Conservation (phyloP, 2,329 filamentous ascomycete genomes). For the Stromatinia cepivora region DNA sequence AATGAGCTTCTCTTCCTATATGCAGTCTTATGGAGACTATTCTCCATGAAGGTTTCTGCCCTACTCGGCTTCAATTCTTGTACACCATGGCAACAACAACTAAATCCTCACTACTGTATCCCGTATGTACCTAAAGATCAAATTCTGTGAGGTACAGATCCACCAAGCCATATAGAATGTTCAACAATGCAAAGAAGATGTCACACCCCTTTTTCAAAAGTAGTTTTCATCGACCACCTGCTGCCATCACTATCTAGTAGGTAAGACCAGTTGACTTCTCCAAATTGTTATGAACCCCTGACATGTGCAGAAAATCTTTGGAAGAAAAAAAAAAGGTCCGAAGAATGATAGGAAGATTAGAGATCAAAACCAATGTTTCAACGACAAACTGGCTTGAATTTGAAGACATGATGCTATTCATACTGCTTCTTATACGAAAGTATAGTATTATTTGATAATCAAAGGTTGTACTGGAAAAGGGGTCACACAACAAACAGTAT, state of each 20-base stretch:
- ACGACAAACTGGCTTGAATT: background rate
- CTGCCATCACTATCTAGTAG: background rate
- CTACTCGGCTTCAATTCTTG: constrained; percentile 18
- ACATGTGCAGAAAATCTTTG: background rate
- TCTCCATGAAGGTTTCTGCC: constrained; percentile 13
- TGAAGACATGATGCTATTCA: background rate
- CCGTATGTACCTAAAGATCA: background rate
- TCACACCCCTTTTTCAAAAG: constrained; percentile 8
- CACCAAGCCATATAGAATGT: constrained; percentile 7
- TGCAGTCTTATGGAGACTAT: constrained; percentile 19
- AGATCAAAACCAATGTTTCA: constrained; percentile 7
- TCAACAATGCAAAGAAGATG: constrained; percentile 13
- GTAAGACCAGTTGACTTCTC: constrained; percentile 6
- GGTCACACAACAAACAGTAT: background rate
- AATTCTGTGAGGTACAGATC: constrained; percentile 9
- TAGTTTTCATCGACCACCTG: constrained; percentile 10
- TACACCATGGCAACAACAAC: constrained; percentile 17
- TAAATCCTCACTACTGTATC: constrained; percentile 4
- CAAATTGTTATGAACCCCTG: background rate
- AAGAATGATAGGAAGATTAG: background rate
- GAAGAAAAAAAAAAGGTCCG: background rate
- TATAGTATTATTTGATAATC: background rate
- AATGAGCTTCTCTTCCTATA: background rate
- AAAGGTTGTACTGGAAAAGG: background rate
- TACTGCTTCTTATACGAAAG: background rate